Percentiles rank a stretch among this genome's conserved stretches.
phyloP scores from a whole-genome alignment of 2,329 filamentous ascomycete species.

The Coleophoma eucalyptorum region DNA sequence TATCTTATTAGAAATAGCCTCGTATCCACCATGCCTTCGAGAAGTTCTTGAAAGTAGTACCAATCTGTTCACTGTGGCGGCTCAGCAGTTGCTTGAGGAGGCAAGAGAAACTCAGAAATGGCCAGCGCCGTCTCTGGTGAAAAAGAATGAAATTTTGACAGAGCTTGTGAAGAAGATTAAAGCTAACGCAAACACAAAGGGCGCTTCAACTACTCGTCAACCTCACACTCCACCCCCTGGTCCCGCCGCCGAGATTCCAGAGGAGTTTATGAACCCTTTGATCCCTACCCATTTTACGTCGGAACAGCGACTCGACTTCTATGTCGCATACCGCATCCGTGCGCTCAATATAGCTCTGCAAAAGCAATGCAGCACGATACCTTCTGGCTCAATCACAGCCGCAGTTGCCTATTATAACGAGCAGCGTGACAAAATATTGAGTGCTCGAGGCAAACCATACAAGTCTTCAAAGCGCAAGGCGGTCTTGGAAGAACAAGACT shows the following conservation, averaged over 20 bases:
- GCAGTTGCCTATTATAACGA: conserved; percentile 10
- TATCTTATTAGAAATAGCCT: too few relatives aligned
- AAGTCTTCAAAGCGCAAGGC: conserved; percentile 16
- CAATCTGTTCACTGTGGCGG: not conserved
- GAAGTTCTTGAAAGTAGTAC: too few relatives aligned
- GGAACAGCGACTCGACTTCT: conserved; percentile 17
- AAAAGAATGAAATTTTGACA: too few relatives aligned
- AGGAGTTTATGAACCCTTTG: conserved; percentile 12
- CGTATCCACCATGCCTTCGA: too few relatives aligned
- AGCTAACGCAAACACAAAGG: not conserved
- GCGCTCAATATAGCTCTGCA: conserved; percentile 22
- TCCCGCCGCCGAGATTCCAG: conserved; percentile 12
- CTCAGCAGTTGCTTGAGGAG: not conserved
- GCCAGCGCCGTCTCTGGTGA: too few relatives aligned
- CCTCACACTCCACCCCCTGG: conserved; percentile 6
- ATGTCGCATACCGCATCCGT: conserved; percentile 22
- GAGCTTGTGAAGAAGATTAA: too few relatives aligned
- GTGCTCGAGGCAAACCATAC: conserved; percentile 1
- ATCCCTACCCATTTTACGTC: conserved; percentile 18
- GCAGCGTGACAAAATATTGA: conserved; percentile 10
- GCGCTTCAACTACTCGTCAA: not conserved
- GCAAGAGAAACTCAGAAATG: too few relatives aligned
- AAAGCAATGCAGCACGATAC: conserved; percentile 13
- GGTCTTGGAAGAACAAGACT: conserved; percentile 13
- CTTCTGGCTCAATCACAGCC: conserved; percentile 5